Conservation (phyloP, 2,329 filamentous ascomycete genomes). For the Pestalotiopsis sp. region DNA sequence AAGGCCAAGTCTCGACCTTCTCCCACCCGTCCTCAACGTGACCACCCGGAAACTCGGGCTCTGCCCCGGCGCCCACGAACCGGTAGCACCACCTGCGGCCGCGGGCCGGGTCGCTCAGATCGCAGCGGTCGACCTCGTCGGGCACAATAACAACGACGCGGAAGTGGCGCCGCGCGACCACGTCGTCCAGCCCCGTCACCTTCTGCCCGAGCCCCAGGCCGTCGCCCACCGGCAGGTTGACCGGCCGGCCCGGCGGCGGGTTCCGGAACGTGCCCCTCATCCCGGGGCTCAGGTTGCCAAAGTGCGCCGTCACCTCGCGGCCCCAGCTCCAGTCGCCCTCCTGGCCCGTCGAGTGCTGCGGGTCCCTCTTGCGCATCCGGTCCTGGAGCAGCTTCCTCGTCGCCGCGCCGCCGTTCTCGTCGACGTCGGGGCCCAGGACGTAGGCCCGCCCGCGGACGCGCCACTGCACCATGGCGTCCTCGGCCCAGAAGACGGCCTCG, state of each 20-base stretch:
- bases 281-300: slow-evolving; percentile 80
- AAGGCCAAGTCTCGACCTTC: slow-evolving; percentile 70
- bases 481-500: slow-evolving; percentile 73
- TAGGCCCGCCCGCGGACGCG: slow-evolving; percentile 75
- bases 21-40: slow-evolving; percentile 59
- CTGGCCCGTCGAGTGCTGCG: slow-evolving; percentile 24
- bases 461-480: slow-evolving; percentile 76
- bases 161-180: slow-evolving; percentile 72
- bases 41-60: slow-evolving; percentile 25
- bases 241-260: slow-evolving; percentile 65
- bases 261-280: slow-evolving; percentile 79
- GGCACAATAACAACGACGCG: slow-evolving; percentile 81
- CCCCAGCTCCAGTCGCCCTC: slow-evolving; percentile 70
- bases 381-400: slow-evolving; percentile 60
- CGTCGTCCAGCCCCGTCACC: slow-evolving; percentile 70
- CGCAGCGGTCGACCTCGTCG: slow-evolving; percentile 72
- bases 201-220: slow-evolving; percentile 57
- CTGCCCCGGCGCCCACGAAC: slow-evolving; percentile 39
- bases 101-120: slow-evolving; percentile 67
- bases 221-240: slow-evolving; percentile 48
- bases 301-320: slow-evolving; percentile 80
- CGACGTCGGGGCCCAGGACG: slow-evolving; percentile 68
- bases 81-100: slow-evolving; percentile 68
- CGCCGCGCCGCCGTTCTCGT: slow-evolving; percentile 51
- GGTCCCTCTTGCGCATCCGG: slow-evolving; percentile 57